Conservation (phyloP, 129 eudicot species). For the Flaveria bidentis region DNA sequence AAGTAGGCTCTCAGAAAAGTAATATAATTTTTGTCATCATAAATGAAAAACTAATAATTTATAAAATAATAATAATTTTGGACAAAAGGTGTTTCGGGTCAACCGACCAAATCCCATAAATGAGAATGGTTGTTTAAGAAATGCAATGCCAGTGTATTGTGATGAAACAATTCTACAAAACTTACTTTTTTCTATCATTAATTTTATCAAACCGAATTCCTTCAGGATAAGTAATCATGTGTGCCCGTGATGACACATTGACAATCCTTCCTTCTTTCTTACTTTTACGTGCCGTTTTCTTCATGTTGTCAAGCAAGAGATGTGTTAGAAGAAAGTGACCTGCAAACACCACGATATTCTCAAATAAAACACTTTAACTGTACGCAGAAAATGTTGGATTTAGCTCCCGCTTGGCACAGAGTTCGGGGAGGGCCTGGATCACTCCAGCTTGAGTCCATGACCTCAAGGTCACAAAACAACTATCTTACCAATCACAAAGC, state of each 20-base stretch:
- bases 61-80: too few species aligned
- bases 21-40: too few species aligned
- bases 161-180: neutral
- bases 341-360: constrained; percentile 22
- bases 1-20: too few species aligned
- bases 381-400: too few species aligned
- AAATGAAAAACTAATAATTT: too few species aligned
- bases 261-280: constrained; percentile 76
- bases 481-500: too few species aligned
- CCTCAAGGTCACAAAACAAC: too few species aligned
- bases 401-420: too few species aligned
- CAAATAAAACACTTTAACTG: neutral
- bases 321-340: constrained; percentile 76
- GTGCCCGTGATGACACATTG: constrained; percentile 72
- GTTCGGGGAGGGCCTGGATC: too few species aligned
- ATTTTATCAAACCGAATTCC: constrained; percentile 69
- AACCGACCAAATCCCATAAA: too few species aligned
- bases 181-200: constrained; percentile 51
- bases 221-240: constrained; percentile 50
- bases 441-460: too few species aligned
- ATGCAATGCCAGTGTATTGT: neutral
- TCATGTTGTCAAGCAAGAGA: constrained; percentile 73
- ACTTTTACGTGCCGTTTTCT: constrained; percentile 54
- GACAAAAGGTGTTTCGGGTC: too few species aligned
- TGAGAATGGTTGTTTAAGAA: neutral